Evolutionary conservation across 2,329 filamentous ascomycete genomes (phyloP), one percentile per base, ranked within the genome.

Genomic region (Monascus ruber): DNA sequence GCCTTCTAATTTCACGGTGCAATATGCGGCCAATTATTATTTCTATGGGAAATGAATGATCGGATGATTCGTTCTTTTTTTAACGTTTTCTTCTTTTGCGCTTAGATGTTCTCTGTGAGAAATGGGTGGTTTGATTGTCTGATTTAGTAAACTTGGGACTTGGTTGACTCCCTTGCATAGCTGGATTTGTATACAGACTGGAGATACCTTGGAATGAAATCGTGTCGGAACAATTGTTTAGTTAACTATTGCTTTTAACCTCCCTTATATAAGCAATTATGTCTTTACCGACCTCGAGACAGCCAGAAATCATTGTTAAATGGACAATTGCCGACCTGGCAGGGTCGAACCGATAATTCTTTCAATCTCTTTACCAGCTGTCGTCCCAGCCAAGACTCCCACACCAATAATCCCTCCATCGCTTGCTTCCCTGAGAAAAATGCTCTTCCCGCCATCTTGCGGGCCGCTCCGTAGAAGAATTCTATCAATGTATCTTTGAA

Each of bases 1-100:
- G 69, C 59, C 70, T 0, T 68, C 71, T 7, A 55, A 63, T 1
- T 88, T 95, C 49, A 68, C 80, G 45, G 76, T 94, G 9, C 71
- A 88, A 54, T 95, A 96, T 64, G 72, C 84, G 27, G 79, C 88
- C 33, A 76, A 88, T 73, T 95, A 85, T 51, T 80, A 74, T 81
- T 81, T 72, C 45, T 75, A 54, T 54, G 60, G 52, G 8, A 49
- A 47, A 38, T 58, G 46, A 46, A 28, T 33, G 33, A n/a, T 36
- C 25, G 11, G 5, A 33, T 26, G 10, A 26, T 34, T 38, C 8
- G 47, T 25, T 26, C 28, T 36, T 33, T 40, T 35, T 36, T 27
- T 33, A 17, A 17, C 17, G 17, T 17, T 17, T 17, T 17, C 17
- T 17, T 17, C 17, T 17, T 17, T 17, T 17, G 17, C 17, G 17